A percentile compares a stretch with the other conserved stretches of the same genome.
phyloP scores from a whole-genome alignment of 371 early-diverging fungal species.

The Zopfochytrium polystomum region DNA sequence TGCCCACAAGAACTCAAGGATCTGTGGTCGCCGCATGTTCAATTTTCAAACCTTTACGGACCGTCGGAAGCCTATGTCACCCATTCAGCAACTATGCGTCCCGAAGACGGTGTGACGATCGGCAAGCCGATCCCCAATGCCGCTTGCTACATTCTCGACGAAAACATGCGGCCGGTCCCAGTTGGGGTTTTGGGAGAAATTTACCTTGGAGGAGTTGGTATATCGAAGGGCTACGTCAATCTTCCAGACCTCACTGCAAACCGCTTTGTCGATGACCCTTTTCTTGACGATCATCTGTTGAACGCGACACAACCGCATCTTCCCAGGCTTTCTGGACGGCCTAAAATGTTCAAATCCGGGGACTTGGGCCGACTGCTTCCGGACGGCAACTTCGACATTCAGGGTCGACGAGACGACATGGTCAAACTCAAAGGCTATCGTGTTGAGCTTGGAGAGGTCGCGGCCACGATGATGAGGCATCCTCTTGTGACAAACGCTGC shows the following conservation, averaged over 20 bases:
- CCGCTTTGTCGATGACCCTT: too few relatives aligned
- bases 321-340: not conserved
- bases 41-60: conserved; percentile 33
- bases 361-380: not conserved
- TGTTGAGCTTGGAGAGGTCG: not conserved
- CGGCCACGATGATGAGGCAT: not conserved
- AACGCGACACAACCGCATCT: too few relatives aligned
- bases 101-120: conserved; percentile 2
- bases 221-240: conserved; percentile 20
- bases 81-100: not conserved
- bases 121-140: conserved; percentile 9
- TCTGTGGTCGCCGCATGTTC: conserved; percentile 16
- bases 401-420: conserved; percentile 39
- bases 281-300: too few relatives aligned
- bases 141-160: conserved; percentile 15
- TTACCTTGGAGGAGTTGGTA: conserved; percentile 22
- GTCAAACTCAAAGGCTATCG: conserved; percentile 42
- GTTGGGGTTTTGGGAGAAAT: conserved; percentile 27
- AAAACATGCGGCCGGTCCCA: conserved; percentile 12
- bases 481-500: too few relatives aligned
- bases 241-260: too few relatives aligned
- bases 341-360: not conserved
- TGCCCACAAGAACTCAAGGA: conserved; percentile 20
- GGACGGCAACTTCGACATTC: conserved; percentile 9
- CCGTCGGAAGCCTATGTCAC: conserved; percentile 28